Evolutionary conservation across 768 basidiomycete genomes (phyloP).

Genomic region (Collybia sordida): DNA sequence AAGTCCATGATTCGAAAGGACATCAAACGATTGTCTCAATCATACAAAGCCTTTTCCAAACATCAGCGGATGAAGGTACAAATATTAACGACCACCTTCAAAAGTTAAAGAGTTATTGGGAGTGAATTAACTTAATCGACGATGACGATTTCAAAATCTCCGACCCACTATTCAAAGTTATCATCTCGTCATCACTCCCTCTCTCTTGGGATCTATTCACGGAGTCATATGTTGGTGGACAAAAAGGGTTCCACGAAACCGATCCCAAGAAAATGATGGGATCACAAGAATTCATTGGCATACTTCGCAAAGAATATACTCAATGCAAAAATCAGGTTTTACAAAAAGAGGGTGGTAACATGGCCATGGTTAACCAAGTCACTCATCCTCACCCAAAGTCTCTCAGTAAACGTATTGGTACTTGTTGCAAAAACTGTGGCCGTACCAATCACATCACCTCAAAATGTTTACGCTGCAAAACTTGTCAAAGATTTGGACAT

Average conservation of each 20-base stretch:
- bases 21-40: not conserved
- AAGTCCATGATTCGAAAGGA: not conserved
- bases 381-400: not conserved
- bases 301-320: not conserved
- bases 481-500: not conserved
- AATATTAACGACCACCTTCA: not conserved
- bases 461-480: not conserved
- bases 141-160: not conserved
- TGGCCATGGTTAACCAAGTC: not conserved
- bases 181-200: slow-evolving; percentile 1
- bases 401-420: not conserved
- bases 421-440: not conserved
- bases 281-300: not conserved
- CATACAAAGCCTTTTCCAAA: not conserved
- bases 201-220: not conserved
- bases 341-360: not conserved
- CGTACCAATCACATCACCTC: not conserved
- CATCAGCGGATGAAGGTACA: not conserved
- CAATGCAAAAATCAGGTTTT: not conserved
- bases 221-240: not conserved
- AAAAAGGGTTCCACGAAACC: not conserved
- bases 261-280: not conserved
- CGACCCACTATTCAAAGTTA: slow-evolving; percentile 1
- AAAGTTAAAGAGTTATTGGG: not conserved
- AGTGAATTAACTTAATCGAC: not conserved